These are phyloP conservation scores for Ostreobium quekettii DNA, from an alignment of 139 green algal genomes.

Conservation along the genomic window DNA sequence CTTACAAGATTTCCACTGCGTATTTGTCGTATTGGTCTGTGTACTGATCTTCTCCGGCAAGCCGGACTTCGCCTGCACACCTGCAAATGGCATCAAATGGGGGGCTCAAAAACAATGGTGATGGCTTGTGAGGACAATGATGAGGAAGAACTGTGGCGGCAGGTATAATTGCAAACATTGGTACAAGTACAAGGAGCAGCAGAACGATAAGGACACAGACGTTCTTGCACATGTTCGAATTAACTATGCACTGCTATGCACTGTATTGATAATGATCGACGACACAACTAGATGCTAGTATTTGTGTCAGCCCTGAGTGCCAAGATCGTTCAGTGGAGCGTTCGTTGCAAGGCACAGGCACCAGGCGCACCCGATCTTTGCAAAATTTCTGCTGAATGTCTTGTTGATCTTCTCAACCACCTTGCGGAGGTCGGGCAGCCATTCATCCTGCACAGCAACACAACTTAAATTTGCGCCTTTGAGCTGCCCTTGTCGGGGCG, in stretches of 20 bases:
- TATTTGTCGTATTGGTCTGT: conserved; percentile 62
- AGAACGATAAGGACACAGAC: too few relatives aligned
- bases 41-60: conserved; percentile 62
- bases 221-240: not conserved
- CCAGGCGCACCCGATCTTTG: conserved; percentile 50
- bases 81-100: too few relatives aligned
- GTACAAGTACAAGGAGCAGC: too few relatives aligned
- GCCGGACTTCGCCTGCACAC: conserved; percentile 29
- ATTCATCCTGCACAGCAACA: conserved; percentile 56
- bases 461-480: too few relatives aligned
- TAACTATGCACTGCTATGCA: not conserved
- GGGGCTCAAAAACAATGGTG: too few relatives aligned
- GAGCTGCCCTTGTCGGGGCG: too few relatives aligned
- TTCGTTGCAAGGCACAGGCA: not conserved
- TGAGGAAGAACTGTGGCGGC: too few relatives aligned
- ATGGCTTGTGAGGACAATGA: too few relatives aligned
- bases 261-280: not conserved
- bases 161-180: too few relatives aligned
- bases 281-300: not conserved
- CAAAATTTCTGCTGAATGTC: conserved; percentile 71
- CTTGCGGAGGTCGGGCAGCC: conserved; percentile 67
- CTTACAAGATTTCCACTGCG: conserved; percentile 51
- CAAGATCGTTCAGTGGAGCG: too few relatives aligned
- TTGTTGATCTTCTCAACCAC: conserved; percentile 64
- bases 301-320: too few relatives aligned